phyloP scores from a whole-genome alignment of 768 basidiomycete genomes.

The Pholiota conissans region DNA sequence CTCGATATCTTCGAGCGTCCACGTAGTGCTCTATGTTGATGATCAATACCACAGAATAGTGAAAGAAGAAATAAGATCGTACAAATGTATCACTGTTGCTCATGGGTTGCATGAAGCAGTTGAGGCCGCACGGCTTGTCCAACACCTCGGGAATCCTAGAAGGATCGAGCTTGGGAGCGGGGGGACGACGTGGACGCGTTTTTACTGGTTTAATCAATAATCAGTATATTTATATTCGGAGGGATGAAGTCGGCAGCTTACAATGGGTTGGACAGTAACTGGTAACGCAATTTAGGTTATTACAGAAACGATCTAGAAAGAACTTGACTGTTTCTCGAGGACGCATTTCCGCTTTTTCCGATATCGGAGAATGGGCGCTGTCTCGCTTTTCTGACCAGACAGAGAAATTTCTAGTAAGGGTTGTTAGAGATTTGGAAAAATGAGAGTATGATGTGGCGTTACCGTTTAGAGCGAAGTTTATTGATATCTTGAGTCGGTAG shows the following conservation, averaged over 20 bases:
- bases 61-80: background rate
- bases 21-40: constrained; percentile 25
- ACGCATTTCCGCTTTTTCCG: background rate
- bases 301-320: constrained; percentile 48
- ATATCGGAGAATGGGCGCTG: background rate
- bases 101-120: constrained; percentile 30
- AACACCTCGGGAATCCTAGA: constrained; percentile 22
- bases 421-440: background rate
- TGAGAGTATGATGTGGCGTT: background rate
- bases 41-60: constrained; percentile 1
- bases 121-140: constrained; percentile 27
- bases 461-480: constrained; percentile 8
- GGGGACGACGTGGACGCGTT: constrained; percentile 11
- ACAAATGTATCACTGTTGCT: constrained; percentile 10
- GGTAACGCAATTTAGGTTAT: constrained; percentile 49
- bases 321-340: constrained; percentile 26
- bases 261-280: constrained; percentile 52
- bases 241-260: constrained; percentile 20
- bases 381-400: constrained; percentile 23
- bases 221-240: background rate
- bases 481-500: constrained; percentile 6
- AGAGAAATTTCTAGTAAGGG: constrained; percentile 29
- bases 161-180: constrained; percentile 21
- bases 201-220: constrained; percentile 19
- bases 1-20: constrained; percentile 40